Conservation (phyloP, 1,284 basidiomycete species). For the Hortiboletus rubellus region DNA sequence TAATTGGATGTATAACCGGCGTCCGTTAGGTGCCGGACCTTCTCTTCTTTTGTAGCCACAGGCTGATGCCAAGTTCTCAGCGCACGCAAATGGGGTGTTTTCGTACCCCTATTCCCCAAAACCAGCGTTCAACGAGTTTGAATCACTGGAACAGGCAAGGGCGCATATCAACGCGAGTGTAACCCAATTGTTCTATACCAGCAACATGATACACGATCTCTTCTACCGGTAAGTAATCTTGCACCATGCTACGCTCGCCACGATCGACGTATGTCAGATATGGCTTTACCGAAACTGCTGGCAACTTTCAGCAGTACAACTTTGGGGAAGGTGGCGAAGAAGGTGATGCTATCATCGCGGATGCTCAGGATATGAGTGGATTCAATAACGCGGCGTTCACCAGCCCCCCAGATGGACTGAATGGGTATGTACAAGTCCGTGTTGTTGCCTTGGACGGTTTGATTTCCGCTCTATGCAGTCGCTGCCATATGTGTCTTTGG, state of each 20-base stretch:
- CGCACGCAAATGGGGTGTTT: constrained; percentile 12
- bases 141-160: constrained; percentile 60
- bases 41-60: not conserved
- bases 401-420: not conserved
- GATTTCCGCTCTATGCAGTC: constrained; percentile 43
- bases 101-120: constrained; percentile 64
- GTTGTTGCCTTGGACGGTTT: constrained; percentile 80
- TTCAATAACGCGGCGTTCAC: not conserved
- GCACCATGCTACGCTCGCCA: not conserved
- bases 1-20: constrained; percentile 72
- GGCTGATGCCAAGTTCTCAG: not conserved
- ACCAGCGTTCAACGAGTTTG: constrained; percentile 46
- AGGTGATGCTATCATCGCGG: not conserved
- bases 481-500: constrained; percentile 98
- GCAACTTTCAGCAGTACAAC: not conserved
- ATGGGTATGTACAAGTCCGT: not conserved
- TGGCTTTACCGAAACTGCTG: not conserved
- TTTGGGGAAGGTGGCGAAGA: not conserved
- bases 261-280: not conserved
- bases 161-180: constrained; percentile 30
- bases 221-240: not conserved
- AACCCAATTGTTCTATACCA: not conserved
- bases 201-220: not conserved
- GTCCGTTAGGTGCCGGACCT: constrained; percentile 50
- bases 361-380: not conserved